phyloP scores from a whole-genome alignment of 441 rosid species.

The Rhodomyrtus psidioides region DNA sequence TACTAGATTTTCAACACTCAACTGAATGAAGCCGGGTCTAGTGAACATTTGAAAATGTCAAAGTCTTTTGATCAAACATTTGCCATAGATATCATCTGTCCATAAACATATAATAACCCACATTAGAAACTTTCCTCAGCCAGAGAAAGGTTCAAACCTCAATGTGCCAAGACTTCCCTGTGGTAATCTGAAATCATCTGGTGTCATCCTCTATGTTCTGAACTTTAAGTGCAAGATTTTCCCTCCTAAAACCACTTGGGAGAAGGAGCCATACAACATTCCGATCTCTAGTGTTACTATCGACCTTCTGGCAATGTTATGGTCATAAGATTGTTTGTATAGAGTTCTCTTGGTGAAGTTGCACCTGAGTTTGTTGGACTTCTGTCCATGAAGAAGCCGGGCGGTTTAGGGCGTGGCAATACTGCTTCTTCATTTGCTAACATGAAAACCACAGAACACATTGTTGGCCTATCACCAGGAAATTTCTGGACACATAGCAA shows the following conservation, averaged over 20 bases:
- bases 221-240: background rate
- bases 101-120: background rate
- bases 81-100: background rate
- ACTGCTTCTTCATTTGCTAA: background rate
- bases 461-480: conserved; percentile 1
- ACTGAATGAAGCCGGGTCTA: background rate
- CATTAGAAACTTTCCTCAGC: background rate
- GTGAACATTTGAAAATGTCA: background rate
- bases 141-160: background rate
- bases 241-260: background rate
- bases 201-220: background rate
- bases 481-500: background rate
- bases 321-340: background rate
- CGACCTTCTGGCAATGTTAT: background rate
- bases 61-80: background rate
- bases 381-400: background rate
- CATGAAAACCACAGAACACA: conserved; percentile 4
- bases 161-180: background rate
- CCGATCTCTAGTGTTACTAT: background rate
- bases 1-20: background rate
- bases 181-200: background rate
- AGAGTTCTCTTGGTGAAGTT: background rate
- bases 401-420: conserved; percentile 1
- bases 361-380: background rate
- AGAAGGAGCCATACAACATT: background rate